Base-by-base conservation (phyloP, 495 filamentous ascomycete species). In the Penicillium macrosclerotiorum region DNA sequence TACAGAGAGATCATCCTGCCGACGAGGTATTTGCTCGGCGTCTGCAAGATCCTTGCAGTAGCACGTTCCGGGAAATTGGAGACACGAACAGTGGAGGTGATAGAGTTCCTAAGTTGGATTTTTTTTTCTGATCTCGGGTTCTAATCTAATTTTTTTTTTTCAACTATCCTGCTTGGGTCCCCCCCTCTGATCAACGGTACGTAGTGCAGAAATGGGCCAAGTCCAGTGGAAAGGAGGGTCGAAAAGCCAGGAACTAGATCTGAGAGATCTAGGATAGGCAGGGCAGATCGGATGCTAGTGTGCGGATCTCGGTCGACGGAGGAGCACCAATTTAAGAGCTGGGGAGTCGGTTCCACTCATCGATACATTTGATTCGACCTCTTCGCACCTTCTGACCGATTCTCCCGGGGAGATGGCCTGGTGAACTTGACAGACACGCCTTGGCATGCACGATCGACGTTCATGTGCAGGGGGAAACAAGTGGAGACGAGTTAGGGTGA, bases 31-130 rank as follows among this genome's bases (percentile, higher is more conserved):
- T 35, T n/a, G 8, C 23, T 51, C 38, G 51, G 47, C 22, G 31
- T 18, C 26, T 57, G 49, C 49, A 55, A 37, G 42, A 53, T 62
- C 55, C 58, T 53, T 62, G 58, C 58, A 38, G 45, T 35, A 51
- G 42, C 58, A 62, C 58, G 58, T 62, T 62, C 39, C 46, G 51
- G 35, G 30, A 46, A 39, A 25, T 39, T 36, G 25, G 33, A n/a
- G 12, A 47, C 20, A 44, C 27, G 37, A 37, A 54, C 35, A 45
- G 45, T 49, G 41, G 51, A 36, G 51, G 20, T 6, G 6, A 25
- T 9, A 9, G 8, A 19, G 13, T 27, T n/a, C n/a, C n/a, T n/a
- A n/a, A 20, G 13, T 38, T 39, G 14, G 7, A 39, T 32, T 25
- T 42, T 8, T 17, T 24, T 12, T 19, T 24, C 23, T 29, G 18